Evolutionary conservation across 2,329 filamentous ascomycete genomes (phyloP), one percentile per base, ranked within the genome.

Genomic region (Ilyonectria sp.): DNA sequence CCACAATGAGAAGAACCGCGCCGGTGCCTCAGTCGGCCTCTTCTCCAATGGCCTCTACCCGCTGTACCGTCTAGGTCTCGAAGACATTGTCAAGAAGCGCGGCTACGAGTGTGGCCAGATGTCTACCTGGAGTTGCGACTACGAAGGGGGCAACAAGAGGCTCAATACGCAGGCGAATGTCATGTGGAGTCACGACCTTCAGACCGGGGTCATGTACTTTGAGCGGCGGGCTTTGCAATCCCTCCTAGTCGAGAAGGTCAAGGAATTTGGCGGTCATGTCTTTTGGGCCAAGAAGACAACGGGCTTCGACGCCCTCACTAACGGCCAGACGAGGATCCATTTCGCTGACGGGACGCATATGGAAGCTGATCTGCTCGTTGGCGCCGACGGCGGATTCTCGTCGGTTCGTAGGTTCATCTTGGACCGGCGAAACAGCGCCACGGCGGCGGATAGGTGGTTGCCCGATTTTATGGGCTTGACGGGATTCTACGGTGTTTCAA

Each of bases 11-110:
- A 58, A 55, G 4, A 69, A 71, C 58, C 69, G 68, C 29, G 68
- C 69, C 19, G 74, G 72, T 31, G 72, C 71, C 46, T 73, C 73
- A 4, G 73, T 75, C 6, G 68, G 69, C 17, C 66, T 75, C 46
- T 74, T 75, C 13, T 60, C 72, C 9, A 75, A 74, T 40, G 72
- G 74, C 9, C 50, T 76, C 15, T 71, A 73, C 35, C 69, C 71
- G 5, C 56, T 75, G 13, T 54, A 56, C 43, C 53, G 60, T 11
- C 68, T 76, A 5, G 70, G 71, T 3, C 72, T 75, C 8, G 68
- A 67, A 9, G 49, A 65, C 6, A 56, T 47, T 7, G 56, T 76
- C 33, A 63, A 60, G 13, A 13, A 31, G 4, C 52, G 58, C 8
- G 69, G 68, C 26, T 65, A 62, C 46, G 69, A 71, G 56, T 71